phyloP scores from a whole-genome alignment of 257 asterid species.

The Coffea eugenioides region DNA sequence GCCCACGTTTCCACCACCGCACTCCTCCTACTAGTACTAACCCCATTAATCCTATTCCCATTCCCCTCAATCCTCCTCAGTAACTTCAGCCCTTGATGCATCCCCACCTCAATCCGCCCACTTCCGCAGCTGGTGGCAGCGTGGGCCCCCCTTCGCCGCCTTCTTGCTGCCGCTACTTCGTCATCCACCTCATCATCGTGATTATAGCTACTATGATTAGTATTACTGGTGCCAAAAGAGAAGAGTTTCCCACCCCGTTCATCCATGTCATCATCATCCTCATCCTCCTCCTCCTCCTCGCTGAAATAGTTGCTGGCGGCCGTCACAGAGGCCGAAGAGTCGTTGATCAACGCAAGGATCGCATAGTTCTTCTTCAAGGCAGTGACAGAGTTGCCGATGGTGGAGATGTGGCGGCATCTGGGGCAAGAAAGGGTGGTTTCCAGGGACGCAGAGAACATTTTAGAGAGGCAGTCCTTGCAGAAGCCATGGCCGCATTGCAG shows the following conservation, averaged over 20 bases:
- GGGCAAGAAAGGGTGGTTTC: slow-evolving; percentile 87
- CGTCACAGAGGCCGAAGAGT: neutral
- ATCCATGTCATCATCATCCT: slow-evolving; percentile 59
- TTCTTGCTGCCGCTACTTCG: slow-evolving; percentile 31
- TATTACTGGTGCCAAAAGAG: slow-evolving; percentile 23
- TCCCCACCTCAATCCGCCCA: slow-evolving; percentile 62
- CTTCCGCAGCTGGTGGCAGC: slow-evolving; percentile 27
- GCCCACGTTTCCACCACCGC: slow-evolving; percentile 76
- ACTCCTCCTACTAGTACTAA: slow-evolving; percentile 31
- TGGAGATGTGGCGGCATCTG: slow-evolving; percentile 87
- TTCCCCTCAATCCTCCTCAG: slow-evolving; percentile 70
- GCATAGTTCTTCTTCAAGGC: slow-evolving; percentile 85
- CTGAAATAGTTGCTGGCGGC: slow-evolving; percentile 17
- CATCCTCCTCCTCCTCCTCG: slow-evolving; percentile 67
- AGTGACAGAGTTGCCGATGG: slow-evolving; percentile 88
- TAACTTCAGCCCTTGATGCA: slow-evolving; percentile 67
- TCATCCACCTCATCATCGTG: slow-evolving; percentile 40
- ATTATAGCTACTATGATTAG: neutral
- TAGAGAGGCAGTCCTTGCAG: slow-evolving; percentile 89
- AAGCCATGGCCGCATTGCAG: slow-evolving; percentile 99
- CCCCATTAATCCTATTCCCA: slow-evolving; percentile 19
- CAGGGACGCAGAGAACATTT: slow-evolving; percentile 71
- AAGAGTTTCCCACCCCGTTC: slow-evolving; percentile 27
- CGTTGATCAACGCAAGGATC: slow-evolving; percentile 65
- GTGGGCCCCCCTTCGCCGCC: slow-evolving; percentile 26